Conservation (phyloP, 208 protist genomes). For the Eutreptiella sp. region DNA sequence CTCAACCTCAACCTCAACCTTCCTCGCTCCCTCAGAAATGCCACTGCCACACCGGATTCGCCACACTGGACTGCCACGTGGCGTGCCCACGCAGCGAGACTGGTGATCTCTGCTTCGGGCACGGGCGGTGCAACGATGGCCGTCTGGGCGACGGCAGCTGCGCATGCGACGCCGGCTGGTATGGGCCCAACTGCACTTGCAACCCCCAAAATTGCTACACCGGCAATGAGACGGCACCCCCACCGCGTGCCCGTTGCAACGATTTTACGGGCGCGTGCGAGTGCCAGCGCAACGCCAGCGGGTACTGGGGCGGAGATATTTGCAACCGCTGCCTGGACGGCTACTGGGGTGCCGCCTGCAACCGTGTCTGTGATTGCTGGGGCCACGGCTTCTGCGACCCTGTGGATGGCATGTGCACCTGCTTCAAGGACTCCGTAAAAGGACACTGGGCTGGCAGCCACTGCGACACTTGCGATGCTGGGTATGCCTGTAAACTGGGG, state of each 20-base stretch:
- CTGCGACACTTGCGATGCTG: conserved; percentile 7
- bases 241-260: conserved; percentile 11
- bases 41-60: too few species aligned
- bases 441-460: conserved; percentile 26
- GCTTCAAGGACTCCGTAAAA: background rate
- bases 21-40: too few species aligned
- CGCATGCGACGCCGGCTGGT: conserved; percentile 5
- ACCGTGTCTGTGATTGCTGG: background rate
- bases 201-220: background rate
- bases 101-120: conserved; percentile 4
- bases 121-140: conserved; percentile 5
- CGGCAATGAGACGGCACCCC: conserved; percentile 5
- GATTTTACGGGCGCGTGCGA: conserved; percentile 10
- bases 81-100: conserved; percentile 11
- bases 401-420: background rate
- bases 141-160: background rate
- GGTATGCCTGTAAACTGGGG: too few species aligned
- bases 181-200: conserved; percentile 8
- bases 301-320: conserved; percentile 4
- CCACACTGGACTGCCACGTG: too few species aligned
- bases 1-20: too few species aligned
- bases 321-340: conserved; percentile 2
- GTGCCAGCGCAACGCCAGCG: conserved; percentile 7
- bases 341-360: conserved; percentile 11
- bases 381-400: conserved; percentile 19